Base-by-base conservation (phyloP, 1,139 yeast species). In the Groenewaldozyma auringiensis region DNA sequence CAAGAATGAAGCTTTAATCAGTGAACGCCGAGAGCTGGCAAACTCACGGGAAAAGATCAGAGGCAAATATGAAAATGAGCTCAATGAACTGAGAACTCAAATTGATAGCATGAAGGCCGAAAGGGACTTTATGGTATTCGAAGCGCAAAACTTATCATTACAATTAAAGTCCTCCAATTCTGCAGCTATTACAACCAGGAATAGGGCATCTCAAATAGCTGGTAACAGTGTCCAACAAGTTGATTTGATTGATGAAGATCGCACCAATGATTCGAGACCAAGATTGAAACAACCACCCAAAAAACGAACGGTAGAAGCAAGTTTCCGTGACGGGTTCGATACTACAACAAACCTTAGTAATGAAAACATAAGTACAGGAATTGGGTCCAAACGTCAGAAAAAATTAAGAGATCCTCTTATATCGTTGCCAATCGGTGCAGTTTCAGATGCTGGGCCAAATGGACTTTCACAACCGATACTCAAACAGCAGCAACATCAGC, bases 71-170 rank as follows among this genome's bases (percentile, higher is more conserved):
- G 72, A 70, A 20, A 67, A 64, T 2, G 77, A 75, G 51, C 59
- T 78, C 3, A 61, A 60, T 17, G 62, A 67, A 13, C 60, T 79
- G 45, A 66, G 67, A 46, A 67, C 66, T 33, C 68, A 72, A 21
- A 68, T 83, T 1, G 78, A 72, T 52, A 72, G 74, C 50, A 63
- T 82, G 38, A 84, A 81, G 56, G 87, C 82, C 55, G 94, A 85
- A 55, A 78, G 78, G 64, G 76, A 78, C 66, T 85, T 87, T 56
- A 62, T 84, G 34, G 60, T 62, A 3, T 65, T 67, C 52, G 80
- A 71, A 49, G 66, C 57, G n/a, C 52, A 54, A 21, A 58, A 55
- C 59, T 37, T 54, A 52, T 41, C 25, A 53, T 20, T 44, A 43
- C 42, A 39, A 34, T 35, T 25, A 37, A 35, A 20, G 14, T 17